Conservation (phyloP, 768 basidiomycete genomes). For the Hebeloma cylindrosporum region DNA sequence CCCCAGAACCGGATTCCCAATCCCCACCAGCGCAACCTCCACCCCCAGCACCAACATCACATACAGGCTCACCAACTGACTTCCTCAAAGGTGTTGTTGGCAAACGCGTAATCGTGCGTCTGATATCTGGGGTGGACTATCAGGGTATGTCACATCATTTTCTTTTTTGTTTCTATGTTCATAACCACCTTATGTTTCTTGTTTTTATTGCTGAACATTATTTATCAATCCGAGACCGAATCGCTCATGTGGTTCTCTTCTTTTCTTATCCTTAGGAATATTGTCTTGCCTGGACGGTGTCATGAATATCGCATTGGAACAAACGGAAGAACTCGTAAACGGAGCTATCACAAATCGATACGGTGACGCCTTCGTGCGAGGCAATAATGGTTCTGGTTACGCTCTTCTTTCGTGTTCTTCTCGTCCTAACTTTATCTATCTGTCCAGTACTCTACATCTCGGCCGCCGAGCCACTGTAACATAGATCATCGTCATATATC, state of each 20-base stretch:
- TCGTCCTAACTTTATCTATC: constrained; percentile 5
- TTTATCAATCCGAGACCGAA: no score
- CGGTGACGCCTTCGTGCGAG: constrained; percentile 94
- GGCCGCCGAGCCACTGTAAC: constrained; percentile 53
- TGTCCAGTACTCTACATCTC: constrained; percentile 74
- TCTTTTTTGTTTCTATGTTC: background rate
- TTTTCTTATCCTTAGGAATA: constrained; percentile 53
- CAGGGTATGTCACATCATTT: constrained; percentile 54
- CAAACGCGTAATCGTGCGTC: constrained; percentile 89
- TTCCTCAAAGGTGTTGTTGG: constrained; percentile 96
- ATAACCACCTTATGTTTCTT: no score
- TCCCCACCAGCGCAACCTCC: constrained; percentile 42
- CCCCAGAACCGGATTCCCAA: constrained; percentile 29
- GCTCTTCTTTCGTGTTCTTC: background rate
- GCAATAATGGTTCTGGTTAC: constrained; percentile 74
- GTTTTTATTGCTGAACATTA: no score
- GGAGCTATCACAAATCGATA: constrained; percentile 86
- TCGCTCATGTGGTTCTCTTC: no score
- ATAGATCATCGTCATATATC: background rate
- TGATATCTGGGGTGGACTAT: constrained; percentile 93
- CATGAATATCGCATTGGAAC: constrained; percentile 98
- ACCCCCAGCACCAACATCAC: constrained; percentile 49
- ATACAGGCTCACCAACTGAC: constrained; percentile 84
- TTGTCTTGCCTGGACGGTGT: constrained; percentile 96
- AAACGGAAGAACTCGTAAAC: constrained; percentile 94